phyloP scores from a whole-genome alignment of 2,329 filamentous ascomycete species.

The Daldinia sp. region DNA sequence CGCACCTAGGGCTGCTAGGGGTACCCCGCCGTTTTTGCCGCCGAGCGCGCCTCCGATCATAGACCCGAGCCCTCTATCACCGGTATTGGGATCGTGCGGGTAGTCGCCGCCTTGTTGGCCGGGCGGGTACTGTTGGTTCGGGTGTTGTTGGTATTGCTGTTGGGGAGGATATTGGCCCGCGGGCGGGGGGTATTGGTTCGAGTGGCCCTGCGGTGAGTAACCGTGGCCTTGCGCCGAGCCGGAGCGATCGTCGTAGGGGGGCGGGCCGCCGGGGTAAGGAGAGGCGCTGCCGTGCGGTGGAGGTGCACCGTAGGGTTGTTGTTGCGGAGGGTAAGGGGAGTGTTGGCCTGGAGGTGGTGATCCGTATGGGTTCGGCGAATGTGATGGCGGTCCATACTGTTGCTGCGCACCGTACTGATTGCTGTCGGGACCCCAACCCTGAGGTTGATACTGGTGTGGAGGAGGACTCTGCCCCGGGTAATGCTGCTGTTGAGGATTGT shows the following conservation, averaged over 20 bases:
- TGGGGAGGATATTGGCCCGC: constrained; percentile 14
- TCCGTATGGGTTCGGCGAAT: constrained; percentile 20
- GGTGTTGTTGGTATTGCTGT: constrained; percentile 21
- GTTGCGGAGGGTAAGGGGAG: constrained; percentile 38
- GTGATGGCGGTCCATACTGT: too few relatives aligned
- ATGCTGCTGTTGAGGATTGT: constrained; percentile 12
- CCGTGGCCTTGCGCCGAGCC: constrained; percentile 33
- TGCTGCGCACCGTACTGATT: constrained; percentile 34
- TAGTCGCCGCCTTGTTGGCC: constrained; percentile 14
- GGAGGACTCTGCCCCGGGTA: constrained; percentile 36
- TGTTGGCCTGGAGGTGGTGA: constrained; percentile 38
- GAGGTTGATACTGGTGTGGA: constrained; percentile 33
- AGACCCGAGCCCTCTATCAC: constrained; percentile 39
- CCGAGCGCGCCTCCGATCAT: constrained; percentile 36
- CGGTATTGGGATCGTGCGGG: constrained; percentile 15
- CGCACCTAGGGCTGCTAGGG: constrained; percentile 38
- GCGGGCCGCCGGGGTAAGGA: constrained; percentile 32
- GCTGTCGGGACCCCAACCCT: constrained; percentile 27
- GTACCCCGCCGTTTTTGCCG: constrained; percentile 30
- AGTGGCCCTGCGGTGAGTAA: constrained; percentile 28
- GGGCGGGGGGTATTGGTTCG: constrained; percentile 33
- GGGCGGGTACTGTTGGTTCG: constrained; percentile 25
- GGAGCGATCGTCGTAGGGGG: constrained; percentile 21
- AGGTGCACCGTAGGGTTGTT: constrained; percentile 29
- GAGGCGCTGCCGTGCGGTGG: constrained; percentile 32